Percentiles rank a stretch among this genome's conserved stretches.
phyloP scores from a whole-genome alignment of 1,284 basidiomycete species.

The Gymnopus androsaceus region DNA sequence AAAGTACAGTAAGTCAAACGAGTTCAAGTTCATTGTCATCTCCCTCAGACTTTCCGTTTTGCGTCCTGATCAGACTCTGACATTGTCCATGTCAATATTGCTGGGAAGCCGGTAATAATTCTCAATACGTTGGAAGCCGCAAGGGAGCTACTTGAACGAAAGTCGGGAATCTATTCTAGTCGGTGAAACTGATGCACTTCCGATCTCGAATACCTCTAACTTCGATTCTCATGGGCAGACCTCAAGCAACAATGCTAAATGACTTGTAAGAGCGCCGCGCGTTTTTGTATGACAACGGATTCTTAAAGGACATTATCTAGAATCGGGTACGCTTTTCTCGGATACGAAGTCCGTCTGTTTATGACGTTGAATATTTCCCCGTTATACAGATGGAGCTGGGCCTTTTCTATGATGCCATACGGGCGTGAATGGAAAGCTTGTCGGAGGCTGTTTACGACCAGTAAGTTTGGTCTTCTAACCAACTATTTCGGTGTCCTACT shows the following conservation, averaged over 20 bases:
- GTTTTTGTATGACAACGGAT: neutral
- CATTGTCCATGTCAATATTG: constrained; percentile 12
- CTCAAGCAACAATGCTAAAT: neutral
- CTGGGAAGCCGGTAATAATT: constrained; percentile 3
- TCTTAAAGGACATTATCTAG: neutral
- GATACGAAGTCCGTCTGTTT: no score
- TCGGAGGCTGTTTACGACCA: neutral
- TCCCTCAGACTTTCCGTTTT: no score
- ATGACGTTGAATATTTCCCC: no score
- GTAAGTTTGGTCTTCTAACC: neutral
- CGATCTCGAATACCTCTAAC: no score
- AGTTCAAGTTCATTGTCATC: no score
- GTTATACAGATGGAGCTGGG: constrained; percentile 5
- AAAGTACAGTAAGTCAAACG: neutral
- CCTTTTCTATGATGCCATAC: constrained; percentile 11
- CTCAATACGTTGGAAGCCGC: constrained; percentile 5
- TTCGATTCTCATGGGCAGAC: neutral
- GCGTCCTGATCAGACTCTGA: constrained; percentile 14
- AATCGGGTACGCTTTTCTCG: neutral
- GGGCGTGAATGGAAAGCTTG: constrained; percentile 7
- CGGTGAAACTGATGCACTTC: neutral
- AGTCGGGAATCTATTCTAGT: constrained; percentile 10
- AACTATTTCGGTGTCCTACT: neutral
- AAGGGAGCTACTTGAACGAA: constrained; percentile 9
- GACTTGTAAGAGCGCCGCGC: neutral